phyloP scores from a whole-genome alignment of 805 yeast genomes.

The Wickerhamomyces alni region DNA sequence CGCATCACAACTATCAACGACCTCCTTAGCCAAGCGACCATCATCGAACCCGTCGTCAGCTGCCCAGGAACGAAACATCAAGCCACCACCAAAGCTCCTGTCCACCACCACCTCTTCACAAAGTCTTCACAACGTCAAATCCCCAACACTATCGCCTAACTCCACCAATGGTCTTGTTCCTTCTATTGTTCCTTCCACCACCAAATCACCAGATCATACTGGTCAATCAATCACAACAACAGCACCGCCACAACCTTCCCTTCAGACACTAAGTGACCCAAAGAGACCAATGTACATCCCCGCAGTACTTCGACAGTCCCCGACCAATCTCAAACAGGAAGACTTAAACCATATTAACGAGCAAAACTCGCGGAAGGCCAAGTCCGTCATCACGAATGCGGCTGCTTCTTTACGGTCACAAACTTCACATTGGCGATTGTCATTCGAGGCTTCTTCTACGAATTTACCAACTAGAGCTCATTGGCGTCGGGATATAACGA shows the following conservation, averaged over 20 bases:
- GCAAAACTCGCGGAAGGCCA: constrained; percentile 19
- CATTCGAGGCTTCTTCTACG: constrained; percentile 22
- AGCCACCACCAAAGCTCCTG: constrained; percentile 6
- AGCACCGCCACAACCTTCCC: constrained; percentile 31
- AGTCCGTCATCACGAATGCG: constrained; percentile 16
- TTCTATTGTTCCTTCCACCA: no score
- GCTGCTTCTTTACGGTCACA: constrained; percentile 22
- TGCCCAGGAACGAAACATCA: constrained; percentile 6
- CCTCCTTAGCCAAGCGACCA: constrained; percentile 10
- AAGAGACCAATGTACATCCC: constrained; percentile 87
- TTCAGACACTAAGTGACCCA: constrained; percentile 63
- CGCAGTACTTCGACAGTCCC: constrained; percentile 66
- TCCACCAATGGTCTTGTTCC: background rate
- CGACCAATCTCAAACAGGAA: constrained; percentile 37
- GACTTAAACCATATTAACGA: constrained; percentile 27
- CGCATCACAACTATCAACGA: constrained; percentile 4
- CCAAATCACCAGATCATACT: background rate
- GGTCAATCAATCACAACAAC: constrained; percentile 13
- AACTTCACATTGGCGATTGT: constrained; percentile 21
- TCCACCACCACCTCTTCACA: constrained; percentile 10
- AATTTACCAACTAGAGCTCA: constrained; percentile 42
- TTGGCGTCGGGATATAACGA: constrained; percentile 69
- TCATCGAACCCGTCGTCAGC: constrained; percentile 12
- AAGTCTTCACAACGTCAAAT: background rate
- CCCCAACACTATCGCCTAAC: constrained; percentile 1